Percentiles rank a stretch among this genome's conserved stretches.
phyloP scores from a whole-genome alignment of 805 yeast species.

The Metschnikowia dekortorum region DNA sequence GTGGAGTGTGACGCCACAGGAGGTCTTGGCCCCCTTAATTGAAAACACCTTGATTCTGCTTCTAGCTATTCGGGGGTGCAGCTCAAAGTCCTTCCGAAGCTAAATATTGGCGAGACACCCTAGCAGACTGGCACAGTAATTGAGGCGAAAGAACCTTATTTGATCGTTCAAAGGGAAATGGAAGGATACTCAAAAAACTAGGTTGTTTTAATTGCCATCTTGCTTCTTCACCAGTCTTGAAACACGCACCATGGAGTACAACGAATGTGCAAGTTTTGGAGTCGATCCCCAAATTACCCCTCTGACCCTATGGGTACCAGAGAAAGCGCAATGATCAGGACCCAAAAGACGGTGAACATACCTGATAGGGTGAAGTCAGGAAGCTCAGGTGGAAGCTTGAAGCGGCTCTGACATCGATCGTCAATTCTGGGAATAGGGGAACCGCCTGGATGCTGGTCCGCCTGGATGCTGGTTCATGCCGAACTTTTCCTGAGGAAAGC shows the following conservation, averaged over 20 bases:
- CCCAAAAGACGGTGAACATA: not conserved
- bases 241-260: not conserved
- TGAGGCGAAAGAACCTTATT: not conserved
- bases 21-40: not conserved
- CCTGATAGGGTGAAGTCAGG: not conserved
- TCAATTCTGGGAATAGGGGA: not conserved
- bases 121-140: not conserved
- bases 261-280: slow-evolving; percentile 27
- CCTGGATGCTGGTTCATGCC: not conserved
- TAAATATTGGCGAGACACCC: slow-evolving; percentile 38
- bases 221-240: not conserved
- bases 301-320: not conserved
- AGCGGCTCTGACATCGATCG: not conserved
- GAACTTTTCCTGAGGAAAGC: slow-evolving; percentile 16
- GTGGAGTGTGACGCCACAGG: too few relatives aligned
- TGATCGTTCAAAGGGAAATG: slow-evolving; percentile 38
- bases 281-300: slow-evolving; percentile 28
- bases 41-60: slow-evolving; percentile 22
- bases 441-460: too few relatives aligned
- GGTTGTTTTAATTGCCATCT: not conserved
- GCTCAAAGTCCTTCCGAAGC: slow-evolving; percentile 39
- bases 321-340: not conserved
- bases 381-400: not conserved
- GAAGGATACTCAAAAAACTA: slow-evolving; percentile 16
- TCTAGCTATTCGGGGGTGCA: slow-evolving; percentile 40